These are phyloP conservation scores for Micromonas pusilla DNA, from an alignment of 139 green algal species.

Conservation along the genomic window DNA sequence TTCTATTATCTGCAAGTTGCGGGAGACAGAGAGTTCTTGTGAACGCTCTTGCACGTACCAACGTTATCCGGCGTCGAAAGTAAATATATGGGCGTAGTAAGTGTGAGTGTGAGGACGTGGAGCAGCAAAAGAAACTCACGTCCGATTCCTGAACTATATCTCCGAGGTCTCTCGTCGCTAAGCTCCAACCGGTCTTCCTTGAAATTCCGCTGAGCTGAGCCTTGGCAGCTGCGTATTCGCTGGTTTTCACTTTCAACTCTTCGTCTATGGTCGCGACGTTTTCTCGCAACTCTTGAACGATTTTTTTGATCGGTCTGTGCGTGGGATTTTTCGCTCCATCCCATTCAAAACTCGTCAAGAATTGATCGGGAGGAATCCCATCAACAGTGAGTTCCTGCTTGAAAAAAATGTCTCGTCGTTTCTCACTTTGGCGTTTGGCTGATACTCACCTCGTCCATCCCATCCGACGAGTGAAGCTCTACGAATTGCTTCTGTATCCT, in stretches of 20 bases:
- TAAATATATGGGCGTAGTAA: too few relatives aligned
- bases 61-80: too few relatives aligned
- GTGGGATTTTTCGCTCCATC: conserved; percentile 94
- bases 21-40: too few relatives aligned
- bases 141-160: conserved; percentile 57
- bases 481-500: conserved; percentile 68
- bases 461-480: conserved; percentile 21
- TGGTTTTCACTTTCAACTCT: conserved; percentile 84
- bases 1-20: conserved; percentile 49
- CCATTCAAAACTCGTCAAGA: conserved; percentile 81
- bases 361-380: conserved; percentile 56
- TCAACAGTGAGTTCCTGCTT: conserved; percentile 48
- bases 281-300: conserved; percentile 80
- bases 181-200: conserved; percentile 74
- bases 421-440: background rate
- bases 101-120: background rate
- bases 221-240: conserved; percentile 80
- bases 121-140: conserved; percentile 32
- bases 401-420: background rate
- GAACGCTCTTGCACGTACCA: too few relatives aligned
- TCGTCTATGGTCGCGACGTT: conserved; percentile 83
- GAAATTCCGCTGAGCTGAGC: conserved; percentile 54
- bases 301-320: conserved; percentile 76
- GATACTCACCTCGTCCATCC: conserved; percentile 1
- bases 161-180: conserved; percentile 79